Evolutionary conservation across 164 flowering plant species (phyloP).

Genomic region (Macadamia integrifolia): DNA sequence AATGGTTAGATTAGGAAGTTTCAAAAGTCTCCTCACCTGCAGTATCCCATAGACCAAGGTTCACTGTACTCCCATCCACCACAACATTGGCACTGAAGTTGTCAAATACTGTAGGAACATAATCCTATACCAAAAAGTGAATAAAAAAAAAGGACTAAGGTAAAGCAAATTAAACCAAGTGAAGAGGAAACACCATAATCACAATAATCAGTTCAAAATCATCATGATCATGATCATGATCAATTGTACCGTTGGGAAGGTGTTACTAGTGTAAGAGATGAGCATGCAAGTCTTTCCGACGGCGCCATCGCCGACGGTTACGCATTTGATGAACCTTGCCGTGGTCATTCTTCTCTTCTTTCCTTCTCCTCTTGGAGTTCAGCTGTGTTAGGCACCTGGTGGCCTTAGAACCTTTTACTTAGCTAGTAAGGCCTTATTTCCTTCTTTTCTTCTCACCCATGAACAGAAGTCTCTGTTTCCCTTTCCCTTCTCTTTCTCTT

Average conservation of each 20-base stretch:
- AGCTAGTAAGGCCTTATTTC: no score
- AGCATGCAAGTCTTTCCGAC: conserved; percentile 75
- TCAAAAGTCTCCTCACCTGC: conserved; percentile 41
- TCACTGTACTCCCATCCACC: conserved; percentile 84
- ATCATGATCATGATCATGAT: no score
- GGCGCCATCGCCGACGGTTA: conserved; percentile 66
- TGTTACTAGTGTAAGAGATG: conserved; percentile 67
- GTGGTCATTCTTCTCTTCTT: no score
- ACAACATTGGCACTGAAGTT: conserved; percentile 98
- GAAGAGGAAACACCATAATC: background rate
- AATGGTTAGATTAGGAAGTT: background rate
- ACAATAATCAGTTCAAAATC: background rate
- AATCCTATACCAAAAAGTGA: conserved; percentile 12
- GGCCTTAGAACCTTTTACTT: no score
- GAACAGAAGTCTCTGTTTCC: no score
- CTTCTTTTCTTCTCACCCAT: no score
- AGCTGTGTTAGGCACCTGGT: no score
- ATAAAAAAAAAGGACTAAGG: no score
- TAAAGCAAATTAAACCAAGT: background rate
- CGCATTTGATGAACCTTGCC: conserved; percentile 64
- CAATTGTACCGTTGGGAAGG: conserved; percentile 53
- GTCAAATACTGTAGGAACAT: conserved; percentile 88
- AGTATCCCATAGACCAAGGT: conserved; percentile 91
- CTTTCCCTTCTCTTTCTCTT: no score
- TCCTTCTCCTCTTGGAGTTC: no score